Conservation (phyloP, 495 filamentous ascomycete species). For the Xylaria intraflava region DNA sequence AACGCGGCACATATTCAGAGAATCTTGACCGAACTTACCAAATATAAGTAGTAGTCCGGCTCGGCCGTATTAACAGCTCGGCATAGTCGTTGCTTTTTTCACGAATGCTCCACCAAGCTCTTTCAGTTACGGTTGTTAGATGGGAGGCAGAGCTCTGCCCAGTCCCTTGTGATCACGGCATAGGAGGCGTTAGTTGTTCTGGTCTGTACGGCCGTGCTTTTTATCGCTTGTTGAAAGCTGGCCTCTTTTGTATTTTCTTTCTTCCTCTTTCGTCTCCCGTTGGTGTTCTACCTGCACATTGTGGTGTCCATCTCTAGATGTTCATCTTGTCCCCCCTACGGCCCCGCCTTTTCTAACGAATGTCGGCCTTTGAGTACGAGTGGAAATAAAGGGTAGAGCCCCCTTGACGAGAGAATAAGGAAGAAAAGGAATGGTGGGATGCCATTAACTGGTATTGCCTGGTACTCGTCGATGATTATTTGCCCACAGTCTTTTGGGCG, state of each 20-base stretch:
- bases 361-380: too few relatives aligned
- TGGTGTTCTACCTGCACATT: too few relatives aligned
- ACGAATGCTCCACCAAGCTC: background rate
- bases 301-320: too few relatives aligned
- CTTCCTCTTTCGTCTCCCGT: too few relatives aligned
- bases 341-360: too few relatives aligned
- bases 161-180: background rate
- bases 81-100: background rate
- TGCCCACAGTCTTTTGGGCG: too few relatives aligned
- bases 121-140: background rate
- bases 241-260: background rate
- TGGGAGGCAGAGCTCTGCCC: background rate
- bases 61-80: background rate
- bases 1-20: conserved; percentile 38
- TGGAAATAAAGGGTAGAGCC: too few relatives aligned
- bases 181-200: background rate
- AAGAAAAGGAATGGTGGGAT: too few relatives aligned
- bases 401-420: too few relatives aligned
- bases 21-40: conserved; percentile 44
- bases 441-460: too few relatives aligned
- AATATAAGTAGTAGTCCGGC: conserved; percentile 35
- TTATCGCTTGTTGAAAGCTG: background rate
- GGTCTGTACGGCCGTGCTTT: background rate
- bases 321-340: too few relatives aligned
- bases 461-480: too few relatives aligned